A percentile compares a stretch with the other conserved stretches of the same genome.
Evolutionary conservation across 2,329 filamentous ascomycete species (phyloP).

Genomic region (Trichophyton equinum): DNA sequence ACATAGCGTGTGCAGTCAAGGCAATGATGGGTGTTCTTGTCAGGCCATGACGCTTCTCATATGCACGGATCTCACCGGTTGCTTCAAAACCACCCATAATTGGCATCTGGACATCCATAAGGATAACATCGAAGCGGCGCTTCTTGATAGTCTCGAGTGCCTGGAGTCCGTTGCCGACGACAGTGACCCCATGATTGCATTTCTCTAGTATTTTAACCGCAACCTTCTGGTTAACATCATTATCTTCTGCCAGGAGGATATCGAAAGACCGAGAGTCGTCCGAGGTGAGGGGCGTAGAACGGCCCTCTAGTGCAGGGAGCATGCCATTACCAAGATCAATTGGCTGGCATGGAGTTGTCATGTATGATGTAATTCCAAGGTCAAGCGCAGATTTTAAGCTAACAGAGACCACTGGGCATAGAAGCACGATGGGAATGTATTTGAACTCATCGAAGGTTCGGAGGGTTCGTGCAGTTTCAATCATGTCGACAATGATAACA

Average conservation of each 20-base stretch:
- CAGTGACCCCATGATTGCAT: conserved; percentile 58
- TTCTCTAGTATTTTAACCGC: conserved; percentile 96
- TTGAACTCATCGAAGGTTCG: conserved; percentile 90
- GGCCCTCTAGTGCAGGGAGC: conserved; percentile 85
- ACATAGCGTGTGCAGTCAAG: conserved; percentile 94
- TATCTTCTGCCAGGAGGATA: conserved; percentile 90
- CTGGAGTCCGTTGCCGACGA: conserved; percentile 89
- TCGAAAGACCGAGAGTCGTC: conserved; percentile 94
- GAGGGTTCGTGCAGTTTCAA: conserved; percentile 74
- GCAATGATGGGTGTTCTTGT: conserved; percentile 90
- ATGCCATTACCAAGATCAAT: conserved; percentile 94
- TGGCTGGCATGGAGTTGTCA: conserved; percentile 89
- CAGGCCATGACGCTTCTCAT: conserved; percentile 67
- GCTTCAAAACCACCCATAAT: conserved; percentile 98
- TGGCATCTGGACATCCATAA: conserved; percentile 99
- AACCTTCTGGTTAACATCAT: conserved; percentile 89
- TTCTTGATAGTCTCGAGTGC: conserved; percentile 85
- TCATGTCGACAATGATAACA: conserved; percentile 89
- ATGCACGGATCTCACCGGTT: conserved; percentile 90
- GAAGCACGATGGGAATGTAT: conserved; percentile 87
- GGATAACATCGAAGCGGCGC: conserved; percentile 86
- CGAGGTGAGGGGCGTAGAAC: conserved; percentile 78
- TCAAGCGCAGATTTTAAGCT: conserved; percentile 88
- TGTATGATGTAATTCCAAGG: conserved; percentile 94
- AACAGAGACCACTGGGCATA: conserved; percentile 80